phyloP scores from a whole-genome alignment of 768 basidiomycete species.

The Mycena vulgaris region DNA sequence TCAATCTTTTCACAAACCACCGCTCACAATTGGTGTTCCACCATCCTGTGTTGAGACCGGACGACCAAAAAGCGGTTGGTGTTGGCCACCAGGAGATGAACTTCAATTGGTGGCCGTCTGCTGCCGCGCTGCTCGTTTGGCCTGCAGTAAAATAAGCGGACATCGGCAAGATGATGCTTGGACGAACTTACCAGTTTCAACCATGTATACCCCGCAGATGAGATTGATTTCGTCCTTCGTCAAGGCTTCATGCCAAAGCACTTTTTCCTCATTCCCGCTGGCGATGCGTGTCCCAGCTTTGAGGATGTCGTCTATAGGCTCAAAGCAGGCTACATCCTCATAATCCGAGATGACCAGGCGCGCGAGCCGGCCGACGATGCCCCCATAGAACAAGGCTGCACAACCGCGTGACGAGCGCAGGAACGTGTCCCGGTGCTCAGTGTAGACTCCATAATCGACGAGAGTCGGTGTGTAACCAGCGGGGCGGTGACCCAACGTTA shows the following conservation, averaged over 20 bases:
- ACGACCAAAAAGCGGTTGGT: conserved; percentile 22
- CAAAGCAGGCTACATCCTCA: conserved; percentile 4
- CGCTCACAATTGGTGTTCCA: too few relatives aligned
- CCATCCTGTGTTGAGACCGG: too few relatives aligned
- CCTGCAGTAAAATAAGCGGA: conserved; percentile 21
- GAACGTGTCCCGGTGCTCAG: conserved; percentile 19
- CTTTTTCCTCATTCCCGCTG: neutral
- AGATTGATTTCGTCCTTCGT: conserved; percentile 3
- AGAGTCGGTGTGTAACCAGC: conserved; percentile 20
- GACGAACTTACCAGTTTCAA: conserved; percentile 28
- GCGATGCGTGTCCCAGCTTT: conserved; percentile 2
- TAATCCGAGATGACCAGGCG: conserved; percentile 14
- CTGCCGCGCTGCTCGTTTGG: conserved; percentile 5
- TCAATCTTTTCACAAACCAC: too few relatives aligned
- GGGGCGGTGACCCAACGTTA: conserved; percentile 24
- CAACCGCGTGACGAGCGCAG: conserved; percentile 26
- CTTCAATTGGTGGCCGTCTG: conserved; percentile 22
- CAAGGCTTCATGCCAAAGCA: conserved; percentile 21
- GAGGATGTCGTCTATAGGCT: conserved; percentile 22
- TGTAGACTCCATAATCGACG: conserved; percentile 26
- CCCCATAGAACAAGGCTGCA: too few relatives aligned
- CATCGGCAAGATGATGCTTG: neutral
- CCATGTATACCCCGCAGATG: conserved; percentile 26
- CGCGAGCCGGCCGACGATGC: conserved; percentile 26
- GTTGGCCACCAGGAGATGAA: conserved; percentile 33